Evolutionary conservation across 768 basidiomycete genomes (phyloP).

Genomic region (Collybiopsis luxurians): DNA sequence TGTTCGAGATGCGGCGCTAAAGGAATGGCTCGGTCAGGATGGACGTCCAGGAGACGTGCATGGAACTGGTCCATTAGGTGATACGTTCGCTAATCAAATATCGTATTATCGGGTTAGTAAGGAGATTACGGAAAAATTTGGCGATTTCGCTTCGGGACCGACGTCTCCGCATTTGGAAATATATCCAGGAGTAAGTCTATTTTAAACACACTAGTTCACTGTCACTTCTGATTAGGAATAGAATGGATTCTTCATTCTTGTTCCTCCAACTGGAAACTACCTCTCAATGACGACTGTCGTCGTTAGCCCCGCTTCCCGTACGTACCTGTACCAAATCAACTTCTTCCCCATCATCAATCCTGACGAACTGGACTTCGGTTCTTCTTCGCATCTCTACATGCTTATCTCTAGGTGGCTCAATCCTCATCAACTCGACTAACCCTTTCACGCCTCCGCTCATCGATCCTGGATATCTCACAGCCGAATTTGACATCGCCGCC

Average conservation of each 20-base stretch:
- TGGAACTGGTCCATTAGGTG: slow-evolving; percentile 1
- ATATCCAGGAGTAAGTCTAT: not conserved
- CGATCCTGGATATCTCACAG: slow-evolving; percentile 19
- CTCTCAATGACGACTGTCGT: slow-evolving; percentile 9
- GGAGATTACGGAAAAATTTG: not conserved
- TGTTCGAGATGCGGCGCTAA: not conserved
- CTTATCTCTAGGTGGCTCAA: slow-evolving; percentile 20
- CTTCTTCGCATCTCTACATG: too few species aligned
- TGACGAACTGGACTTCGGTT: too few species aligned
- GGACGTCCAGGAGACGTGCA: not conserved
- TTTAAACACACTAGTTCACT: not conserved
- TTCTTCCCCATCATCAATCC: not conserved
- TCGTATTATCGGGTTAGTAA: not conserved
- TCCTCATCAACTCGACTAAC: slow-evolving; percentile 23
- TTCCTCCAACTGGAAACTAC: slow-evolving; percentile 14
- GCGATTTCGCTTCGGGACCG: not conserved
- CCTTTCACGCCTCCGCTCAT: slow-evolving; percentile 25
- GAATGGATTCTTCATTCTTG: slow-evolving; percentile 10
- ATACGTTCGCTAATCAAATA: slow-evolving; percentile 3
- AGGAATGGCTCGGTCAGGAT: not conserved
- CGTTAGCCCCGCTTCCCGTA: slow-evolving; percentile 14
- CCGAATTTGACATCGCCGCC: slow-evolving; percentile 23
- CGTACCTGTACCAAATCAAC: not conserved
- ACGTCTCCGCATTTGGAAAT: slow-evolving; percentile 2
- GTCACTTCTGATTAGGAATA: not conserved